Evolutionary conservation across 2,329 filamentous ascomycete genomes (phyloP).

Genomic region (Cladosporium oxysporum): DNA sequence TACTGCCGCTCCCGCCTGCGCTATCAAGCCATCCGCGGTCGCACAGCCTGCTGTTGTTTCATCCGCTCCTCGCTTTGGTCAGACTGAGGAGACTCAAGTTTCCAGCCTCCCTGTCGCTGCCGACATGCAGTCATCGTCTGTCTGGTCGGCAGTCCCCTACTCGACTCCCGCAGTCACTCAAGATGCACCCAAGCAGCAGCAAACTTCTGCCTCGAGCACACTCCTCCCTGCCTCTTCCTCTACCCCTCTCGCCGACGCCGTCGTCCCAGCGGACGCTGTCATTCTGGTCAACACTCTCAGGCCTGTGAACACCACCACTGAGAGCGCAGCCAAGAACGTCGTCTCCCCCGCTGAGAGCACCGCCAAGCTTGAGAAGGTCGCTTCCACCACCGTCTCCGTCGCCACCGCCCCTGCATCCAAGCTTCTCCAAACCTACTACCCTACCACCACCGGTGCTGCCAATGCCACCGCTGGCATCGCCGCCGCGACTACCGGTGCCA

Average conservation of each 20-base stretch:
- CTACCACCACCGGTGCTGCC: slow-evolving; percentile 7
- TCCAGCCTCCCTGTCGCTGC: neutral
- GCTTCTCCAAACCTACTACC: neutral
- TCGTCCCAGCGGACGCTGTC: neutral
- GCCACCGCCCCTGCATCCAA: slow-evolving; percentile 1
- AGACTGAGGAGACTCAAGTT: slow-evolving; percentile 7
- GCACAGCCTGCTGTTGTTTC: neutral
- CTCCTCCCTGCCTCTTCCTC: neutral
- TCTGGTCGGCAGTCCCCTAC: slow-evolving; percentile 10
- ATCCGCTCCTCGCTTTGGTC: neutral
- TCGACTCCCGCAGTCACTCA: neutral
- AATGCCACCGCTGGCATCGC: slow-evolving; percentile 8
- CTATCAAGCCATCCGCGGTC: neutral
- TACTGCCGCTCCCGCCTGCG: slow-evolving; percentile 2
- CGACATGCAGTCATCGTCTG: slow-evolving; percentile 2
- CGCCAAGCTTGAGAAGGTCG: neutral
- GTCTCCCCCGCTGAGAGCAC: neutral
- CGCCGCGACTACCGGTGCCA: neutral
- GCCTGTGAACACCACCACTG: slow-evolving; percentile 5
- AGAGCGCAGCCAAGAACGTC: neutral
- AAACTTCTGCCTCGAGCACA: neutral
- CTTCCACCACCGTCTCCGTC: neutral
- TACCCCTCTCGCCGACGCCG: neutral
- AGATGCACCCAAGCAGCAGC: neutral
- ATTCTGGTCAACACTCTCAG: slow-evolving; percentile 10